Evolutionary conservation across 2,329 filamentous ascomycete genomes (phyloP).

Genomic region (Arthrobotrys entomopaga): DNA sequence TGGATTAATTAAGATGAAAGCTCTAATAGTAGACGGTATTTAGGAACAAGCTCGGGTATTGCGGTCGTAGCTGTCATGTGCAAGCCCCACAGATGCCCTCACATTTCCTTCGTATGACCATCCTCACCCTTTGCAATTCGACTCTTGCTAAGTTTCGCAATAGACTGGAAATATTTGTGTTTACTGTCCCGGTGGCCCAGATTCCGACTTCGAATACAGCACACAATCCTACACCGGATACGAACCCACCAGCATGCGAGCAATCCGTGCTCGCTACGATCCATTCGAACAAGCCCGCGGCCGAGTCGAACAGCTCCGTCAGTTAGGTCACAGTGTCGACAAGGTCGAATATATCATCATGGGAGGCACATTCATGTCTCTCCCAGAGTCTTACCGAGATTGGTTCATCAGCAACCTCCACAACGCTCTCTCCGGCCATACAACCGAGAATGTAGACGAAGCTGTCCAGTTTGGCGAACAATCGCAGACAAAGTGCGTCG

Average conservation of each 20-base stretch:
- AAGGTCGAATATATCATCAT: conserved; percentile 99
- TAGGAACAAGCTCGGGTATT: conserved; percentile 92
- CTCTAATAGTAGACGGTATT: conserved; percentile 37
- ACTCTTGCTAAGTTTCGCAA: conserved; percentile 9
- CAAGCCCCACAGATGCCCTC: conserved; percentile 96
- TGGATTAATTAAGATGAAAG: conserved; percentile 10
- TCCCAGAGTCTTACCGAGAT: conserved; percentile 87
- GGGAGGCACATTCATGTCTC: conserved; percentile 99
- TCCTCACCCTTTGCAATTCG: not conserved
- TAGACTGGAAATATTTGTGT: conserved; percentile 96
- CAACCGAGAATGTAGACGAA: conserved; percentile 92
- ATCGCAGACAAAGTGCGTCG: conserved; percentile 79
- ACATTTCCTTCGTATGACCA: conserved; percentile 78
- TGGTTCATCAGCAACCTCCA: conserved; percentile 95
- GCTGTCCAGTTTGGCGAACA: conserved; percentile 74
- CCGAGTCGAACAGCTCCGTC: conserved; percentile 94
- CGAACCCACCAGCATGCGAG: conserved; percentile 97
- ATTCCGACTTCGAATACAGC: conserved; percentile 98
- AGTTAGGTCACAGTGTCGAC: conserved; percentile 93
- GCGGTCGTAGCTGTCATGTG: conserved; percentile 99
- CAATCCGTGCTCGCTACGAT: conserved; percentile 95
- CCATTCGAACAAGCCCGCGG: conserved; percentile 97
- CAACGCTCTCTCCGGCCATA: conserved; percentile 95
- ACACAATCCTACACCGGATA: conserved; percentile 99
- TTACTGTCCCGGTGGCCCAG: conserved; percentile 95